phyloP scores from a whole-genome alignment of 2,329 filamentous ascomycete genomes.

The Penicillium palitans region DNA sequence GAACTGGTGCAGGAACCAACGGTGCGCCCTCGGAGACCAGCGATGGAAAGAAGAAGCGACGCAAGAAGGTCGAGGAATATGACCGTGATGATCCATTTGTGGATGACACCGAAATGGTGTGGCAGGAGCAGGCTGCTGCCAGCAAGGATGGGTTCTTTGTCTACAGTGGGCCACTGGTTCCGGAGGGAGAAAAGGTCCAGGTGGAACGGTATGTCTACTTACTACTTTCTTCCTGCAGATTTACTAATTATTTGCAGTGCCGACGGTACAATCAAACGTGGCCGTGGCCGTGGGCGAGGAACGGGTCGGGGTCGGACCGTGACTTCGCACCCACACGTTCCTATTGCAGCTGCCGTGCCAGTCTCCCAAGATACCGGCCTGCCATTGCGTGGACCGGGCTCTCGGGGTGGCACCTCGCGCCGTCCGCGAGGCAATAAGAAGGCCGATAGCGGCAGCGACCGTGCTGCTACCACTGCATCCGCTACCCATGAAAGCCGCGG shows the following conservation, averaged over 20 bases:
- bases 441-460: constrained; percentile 76
- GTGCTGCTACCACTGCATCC: constrained; percentile 43
- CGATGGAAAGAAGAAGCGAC: constrained; percentile 69
- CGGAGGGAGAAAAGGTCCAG: constrained; percentile 75
- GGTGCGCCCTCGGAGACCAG: constrained; percentile 57
- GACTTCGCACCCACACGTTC: constrained; percentile 71
- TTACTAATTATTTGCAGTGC: constrained; percentile 52
- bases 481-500: constrained; percentile 30
- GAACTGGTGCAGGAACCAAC: constrained; percentile 50
- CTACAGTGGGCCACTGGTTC: constrained; percentile 87
- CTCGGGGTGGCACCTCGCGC: constrained; percentile 71
- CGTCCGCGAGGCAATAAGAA: constrained; percentile 87
- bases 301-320: constrained; percentile 53
- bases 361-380: constrained; percentile 88
- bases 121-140: constrained; percentile 93
- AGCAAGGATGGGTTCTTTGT: constrained; percentile 98
- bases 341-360: constrained; percentile 75
- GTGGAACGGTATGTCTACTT: constrained; percentile 57
- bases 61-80: constrained; percentile 69
- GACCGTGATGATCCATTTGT: constrained; percentile 69
- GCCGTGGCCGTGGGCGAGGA: constrained; percentile 57
- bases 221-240: constrained; percentile 35
- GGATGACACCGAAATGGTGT: constrained; percentile 90
- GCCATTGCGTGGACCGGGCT: constrained; percentile 68
- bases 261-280: constrained; percentile 68